A percentile compares a stretch with the other conserved stretches of the same genome.
Conservation (phyloP, 441 rosid genomes). For the Arabidopsis hybrid region DNA sequence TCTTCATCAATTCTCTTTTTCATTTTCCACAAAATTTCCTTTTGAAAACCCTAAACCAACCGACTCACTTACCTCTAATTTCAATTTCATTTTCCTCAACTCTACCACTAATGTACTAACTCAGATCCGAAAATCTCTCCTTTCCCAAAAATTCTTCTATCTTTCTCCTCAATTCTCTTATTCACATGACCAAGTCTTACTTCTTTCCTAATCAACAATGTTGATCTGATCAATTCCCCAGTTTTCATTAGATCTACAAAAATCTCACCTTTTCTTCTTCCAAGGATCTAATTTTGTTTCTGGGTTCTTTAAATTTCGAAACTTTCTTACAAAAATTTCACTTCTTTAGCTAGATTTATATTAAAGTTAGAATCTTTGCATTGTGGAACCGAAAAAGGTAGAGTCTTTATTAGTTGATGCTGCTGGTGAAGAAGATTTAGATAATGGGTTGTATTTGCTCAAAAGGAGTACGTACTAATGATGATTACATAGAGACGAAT, state of each 20-base stretch:
- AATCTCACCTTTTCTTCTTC: slow-evolving; percentile 22
- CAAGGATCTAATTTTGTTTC: neutral
- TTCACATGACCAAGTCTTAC: slow-evolving; percentile 39
- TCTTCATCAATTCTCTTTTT: slow-evolving; percentile 5
- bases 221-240: slow-evolving; percentile 4
- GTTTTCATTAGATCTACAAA: slow-evolving; percentile 25
- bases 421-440: neutral
- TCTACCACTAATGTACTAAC: slow-evolving; percentile 14
- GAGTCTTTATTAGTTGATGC: neutral
- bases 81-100: neutral
- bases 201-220: slow-evolving; percentile 23
- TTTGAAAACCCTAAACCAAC: slow-evolving; percentile 31
- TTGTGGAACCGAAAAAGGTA: neutral
- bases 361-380: slow-evolving; percentile 1
- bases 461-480: slow-evolving; percentile 66
- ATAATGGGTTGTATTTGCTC: slow-evolving; percentile 93
- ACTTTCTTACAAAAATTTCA: neutral
- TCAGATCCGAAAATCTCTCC: slow-evolving; percentile 63
- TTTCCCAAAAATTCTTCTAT: slow-evolving; percentile 20
- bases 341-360: neutral
- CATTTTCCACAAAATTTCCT: neutral
- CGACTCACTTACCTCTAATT: slow-evolving; percentile 7
- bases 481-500: slow-evolving; percentile 47
- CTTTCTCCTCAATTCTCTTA: slow-evolving; percentile 2
- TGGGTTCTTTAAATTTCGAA: slow-evolving; percentile 30